A percentile compares a stretch with the other conserved stretches of the same genome.
Conservation (phyloP, 371 early-diverging fungal genomes). For the Circinella umbellata region DNA sequence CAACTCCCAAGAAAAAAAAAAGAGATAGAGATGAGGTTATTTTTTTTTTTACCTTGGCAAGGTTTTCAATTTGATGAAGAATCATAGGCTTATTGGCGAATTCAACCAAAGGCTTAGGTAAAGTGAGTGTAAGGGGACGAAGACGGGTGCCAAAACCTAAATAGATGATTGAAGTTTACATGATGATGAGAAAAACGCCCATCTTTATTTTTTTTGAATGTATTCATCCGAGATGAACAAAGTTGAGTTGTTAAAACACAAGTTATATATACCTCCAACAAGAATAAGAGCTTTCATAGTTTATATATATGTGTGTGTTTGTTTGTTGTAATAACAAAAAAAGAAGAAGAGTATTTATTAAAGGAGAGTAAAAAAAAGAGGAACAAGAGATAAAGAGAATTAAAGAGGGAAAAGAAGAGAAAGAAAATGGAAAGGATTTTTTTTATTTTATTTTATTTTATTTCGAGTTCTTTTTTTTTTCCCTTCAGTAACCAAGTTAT, state of each 20-base stretch:
- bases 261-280: constrained; percentile 87
- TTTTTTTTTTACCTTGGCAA: constrained; percentile 81
- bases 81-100: constrained; percentile 99
- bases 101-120: constrained; percentile 99
- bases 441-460: too few relatives aligned
- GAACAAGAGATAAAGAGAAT: neutral
- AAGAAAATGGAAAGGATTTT: too few relatives aligned
- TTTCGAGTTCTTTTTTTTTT: too few relatives aligned
- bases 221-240: neutral
- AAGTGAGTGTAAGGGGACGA: constrained; percentile 97
- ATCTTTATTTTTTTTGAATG: too few relatives aligned
- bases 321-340: neutral
- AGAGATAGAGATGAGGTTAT: too few relatives aligned
- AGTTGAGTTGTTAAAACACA: neutral
- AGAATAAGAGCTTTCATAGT: constrained; percentile 98
- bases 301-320: neutral
- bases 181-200: neutral
- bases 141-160: constrained; percentile 98
- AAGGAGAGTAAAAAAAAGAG: constrained; percentile 11
- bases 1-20: too few relatives aligned
- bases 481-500: too few relatives aligned
- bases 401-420: neutral
- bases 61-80: constrained; percentile 97
- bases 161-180: neutral
- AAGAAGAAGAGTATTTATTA: neutral